Base-by-base conservation (phyloP, 2,329 filamentous ascomycete genomes). In the Chaetomium globosum region DNA sequence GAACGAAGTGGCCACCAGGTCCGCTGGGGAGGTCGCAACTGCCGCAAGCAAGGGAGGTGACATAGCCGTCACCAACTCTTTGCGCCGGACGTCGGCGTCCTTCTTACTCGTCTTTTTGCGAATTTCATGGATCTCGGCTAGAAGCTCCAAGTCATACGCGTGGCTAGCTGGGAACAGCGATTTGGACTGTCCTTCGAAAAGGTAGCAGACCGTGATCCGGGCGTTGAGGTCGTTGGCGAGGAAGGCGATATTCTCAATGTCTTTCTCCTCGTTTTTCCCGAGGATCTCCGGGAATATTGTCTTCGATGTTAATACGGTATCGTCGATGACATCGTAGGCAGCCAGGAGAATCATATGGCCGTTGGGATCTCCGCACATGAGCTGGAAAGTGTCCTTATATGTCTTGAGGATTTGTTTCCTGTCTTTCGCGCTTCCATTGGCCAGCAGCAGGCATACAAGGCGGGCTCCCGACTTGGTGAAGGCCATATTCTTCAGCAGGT, bases 401-500 rank as follows among this genome's bases (percentile, higher is more conserved):
- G 89, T 89, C 78, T 75, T 92, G 59, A 98, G 81, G 64, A 99
- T 87, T 66, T 90, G 84, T 78, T 97, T 96, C 72, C 95, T 88
- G 78, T 98, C 94, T 80, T 99, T 99, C 69, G 95, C 93, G 61
- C 83, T 88, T 64, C 93, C 92, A 73, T 96, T 85, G 10, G 95
- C 93, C 48, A 99, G 81, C 49, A 92, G 85, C 52, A 97, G 82
- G 74, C 88, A 94, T 63, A 93, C 89, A 13, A 99, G 83, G 43
- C 91, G 86, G 54, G 93, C 88, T 6, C 95, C 95, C 9, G 92
- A 92, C 76, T 89, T 90, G 52, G 95, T 99, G 78, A 99, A 99
- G 7, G 93, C 93, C 80, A 99, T 85, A 77, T 98, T 98, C 82
- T 97, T 96, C 69, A 95, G 83, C 68, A 97, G 79, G 76, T 98